Evolutionary conservation across 495 filamentous ascomycete genomes (phyloP).

Genomic region (Penicillium dipodomyicola): DNA sequence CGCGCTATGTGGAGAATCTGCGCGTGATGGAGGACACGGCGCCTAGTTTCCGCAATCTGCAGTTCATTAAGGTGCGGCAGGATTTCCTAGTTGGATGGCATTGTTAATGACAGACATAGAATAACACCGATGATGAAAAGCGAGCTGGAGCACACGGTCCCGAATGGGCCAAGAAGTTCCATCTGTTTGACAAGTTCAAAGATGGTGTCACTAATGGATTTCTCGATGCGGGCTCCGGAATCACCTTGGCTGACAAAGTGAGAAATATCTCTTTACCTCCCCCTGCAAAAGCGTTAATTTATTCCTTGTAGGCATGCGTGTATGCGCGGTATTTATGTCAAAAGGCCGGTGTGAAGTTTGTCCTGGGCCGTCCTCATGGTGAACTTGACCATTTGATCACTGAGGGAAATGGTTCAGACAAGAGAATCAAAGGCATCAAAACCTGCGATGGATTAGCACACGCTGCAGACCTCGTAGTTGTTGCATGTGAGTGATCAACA

Average conservation of each 20-base stretch:
- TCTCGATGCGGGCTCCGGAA: conserved; percentile 18
- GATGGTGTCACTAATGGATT: conserved; percentile 18
- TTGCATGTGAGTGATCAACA: conserved; percentile 13
- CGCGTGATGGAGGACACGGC: conserved; percentile 18
- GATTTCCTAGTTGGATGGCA: too few relatives aligned
- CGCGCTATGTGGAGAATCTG: conserved; percentile 18
- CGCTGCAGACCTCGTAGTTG: conserved; percentile 15
- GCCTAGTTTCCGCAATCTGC: conserved; percentile 16
- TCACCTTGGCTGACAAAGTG: conserved; percentile 20
- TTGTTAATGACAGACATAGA: neutral
- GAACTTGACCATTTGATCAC: conserved; percentile 14
- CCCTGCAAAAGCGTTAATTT: too few relatives aligned
- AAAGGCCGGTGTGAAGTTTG: conserved; percentile 21
- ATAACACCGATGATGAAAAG: conserved; percentile 9
- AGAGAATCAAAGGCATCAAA: conserved; percentile 15
- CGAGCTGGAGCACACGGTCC: conserved; percentile 8
- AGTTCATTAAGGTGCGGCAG: conserved; percentile 17
- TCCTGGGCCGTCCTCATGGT: conserved; percentile 16
- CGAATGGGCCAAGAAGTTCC: conserved; percentile 19
- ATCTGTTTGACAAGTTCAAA: conserved; percentile 17
- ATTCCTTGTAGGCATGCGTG: conserved; percentile 15
- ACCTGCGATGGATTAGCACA: conserved; percentile 18
- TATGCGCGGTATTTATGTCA: conserved; percentile 18
- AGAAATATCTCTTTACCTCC: neutral
- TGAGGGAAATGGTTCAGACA: neutral